phyloP scores from a whole-genome alignment of 2,329 filamentous ascomycete species.

The Xylariaceae sp. region DNA sequence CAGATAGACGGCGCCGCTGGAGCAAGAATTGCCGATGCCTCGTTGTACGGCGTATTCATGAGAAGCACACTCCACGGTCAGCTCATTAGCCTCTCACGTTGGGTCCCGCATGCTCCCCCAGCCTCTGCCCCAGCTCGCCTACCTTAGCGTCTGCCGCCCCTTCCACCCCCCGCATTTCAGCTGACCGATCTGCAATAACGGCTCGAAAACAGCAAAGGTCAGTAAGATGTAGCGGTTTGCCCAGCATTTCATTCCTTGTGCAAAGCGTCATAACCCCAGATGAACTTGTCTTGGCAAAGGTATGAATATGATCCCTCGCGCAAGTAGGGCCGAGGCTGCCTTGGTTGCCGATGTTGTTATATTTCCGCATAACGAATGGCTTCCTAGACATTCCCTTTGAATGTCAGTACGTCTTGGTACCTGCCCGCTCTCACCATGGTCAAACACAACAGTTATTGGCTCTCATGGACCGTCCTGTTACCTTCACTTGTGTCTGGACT shows the following conservation, averaged over 20 bases:
- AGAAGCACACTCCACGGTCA: too few relatives aligned
- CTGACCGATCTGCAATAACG: too few relatives aligned
- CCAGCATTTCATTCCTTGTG: neutral
- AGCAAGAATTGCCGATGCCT: too few relatives aligned
- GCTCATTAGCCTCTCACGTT: too few relatives aligned
- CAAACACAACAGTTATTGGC: constrained; percentile 8
- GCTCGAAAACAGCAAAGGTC: too few relatives aligned
- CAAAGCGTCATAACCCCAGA: constrained; percentile 5
- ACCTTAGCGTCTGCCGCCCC: too few relatives aligned
- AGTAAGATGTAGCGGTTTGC: too few relatives aligned
- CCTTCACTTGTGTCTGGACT: constrained; percentile 7
- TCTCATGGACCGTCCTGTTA: constrained; percentile 6
- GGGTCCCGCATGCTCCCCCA: too few relatives aligned
- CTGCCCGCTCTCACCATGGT: constrained; percentile 7
- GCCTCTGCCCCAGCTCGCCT: too few relatives aligned
- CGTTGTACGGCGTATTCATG: too few relatives aligned
- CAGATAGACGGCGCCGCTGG: too few relatives aligned
- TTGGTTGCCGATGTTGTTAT: constrained; percentile 2
- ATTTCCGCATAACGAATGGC: constrained; percentile 7
- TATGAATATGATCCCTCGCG: constrained; percentile 1
- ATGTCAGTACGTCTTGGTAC: neutral
- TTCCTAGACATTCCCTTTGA: constrained; percentile 4
- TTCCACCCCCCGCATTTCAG: too few relatives aligned
- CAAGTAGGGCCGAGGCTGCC: neutral
- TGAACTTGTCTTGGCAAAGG: neutral